Evolutionary conservation across 345 rosid species (phyloP).

Genomic region (Aurinia saxatilis): DNA sequence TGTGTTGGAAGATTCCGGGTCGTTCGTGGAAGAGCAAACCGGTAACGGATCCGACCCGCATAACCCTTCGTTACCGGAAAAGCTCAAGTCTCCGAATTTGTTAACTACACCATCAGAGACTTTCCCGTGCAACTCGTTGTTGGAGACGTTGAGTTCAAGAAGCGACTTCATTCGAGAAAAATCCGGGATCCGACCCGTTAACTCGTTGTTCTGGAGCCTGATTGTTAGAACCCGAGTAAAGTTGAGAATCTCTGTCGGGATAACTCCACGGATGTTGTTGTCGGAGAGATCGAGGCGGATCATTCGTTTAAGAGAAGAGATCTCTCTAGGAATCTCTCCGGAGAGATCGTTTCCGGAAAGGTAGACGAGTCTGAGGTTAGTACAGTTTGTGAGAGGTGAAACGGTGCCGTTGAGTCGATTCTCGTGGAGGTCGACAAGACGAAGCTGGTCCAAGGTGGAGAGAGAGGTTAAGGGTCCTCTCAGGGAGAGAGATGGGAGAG

Average conservation of each 20-base stretch:
- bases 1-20: conserved; percentile 33
- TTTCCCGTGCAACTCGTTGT: conserved; percentile 65
- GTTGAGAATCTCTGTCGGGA: conserved; percentile 44
- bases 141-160: conserved; percentile 55
- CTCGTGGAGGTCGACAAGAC: conserved; percentile 73
- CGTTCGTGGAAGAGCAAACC: conserved; percentile 44
- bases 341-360: conserved; percentile 73
- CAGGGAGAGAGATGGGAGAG: conserved; percentile 64
- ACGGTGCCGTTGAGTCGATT: conserved; percentile 79
- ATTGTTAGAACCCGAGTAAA: conserved; percentile 64
- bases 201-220: conserved; percentile 72
- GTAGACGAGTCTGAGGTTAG: conserved; percentile 67
- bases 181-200: conserved; percentile 73
- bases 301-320: conserved; percentile 48
- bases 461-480: conserved; percentile 73
- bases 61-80: conserved; percentile 67
- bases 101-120: conserved; percentile 47
- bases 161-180: conserved; percentile 44
- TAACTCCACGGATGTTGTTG: conserved; percentile 68
- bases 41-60: conserved; percentile 75
- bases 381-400: conserved; percentile 51
- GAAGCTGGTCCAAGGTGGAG: conserved; percentile 69
- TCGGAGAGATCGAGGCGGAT: conserved; percentile 75
- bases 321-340: conserved; percentile 57
- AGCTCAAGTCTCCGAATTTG: conserved; percentile 55